A percentile compares a stretch with the other conserved stretches of the same genome.
phyloP scores from a whole-genome alignment of 768 basidiomycete species.

The Boletus speciosus region DNA sequence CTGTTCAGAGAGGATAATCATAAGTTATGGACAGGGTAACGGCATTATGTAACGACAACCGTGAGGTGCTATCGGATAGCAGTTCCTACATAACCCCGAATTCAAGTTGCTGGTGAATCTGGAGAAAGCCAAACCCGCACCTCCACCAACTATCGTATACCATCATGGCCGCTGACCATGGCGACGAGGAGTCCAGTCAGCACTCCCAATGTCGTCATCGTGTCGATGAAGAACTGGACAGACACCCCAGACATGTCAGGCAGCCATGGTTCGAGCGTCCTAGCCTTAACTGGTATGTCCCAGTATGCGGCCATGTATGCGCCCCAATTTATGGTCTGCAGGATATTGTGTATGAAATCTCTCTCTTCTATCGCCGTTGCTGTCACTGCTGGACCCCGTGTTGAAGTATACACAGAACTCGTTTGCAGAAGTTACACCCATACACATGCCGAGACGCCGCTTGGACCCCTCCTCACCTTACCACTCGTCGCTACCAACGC shows the following conservation, averaged over 20 bases:
- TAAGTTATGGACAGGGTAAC: too few species aligned
- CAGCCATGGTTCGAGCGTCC: background rate
- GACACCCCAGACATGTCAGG: background rate
- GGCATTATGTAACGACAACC: too few species aligned
- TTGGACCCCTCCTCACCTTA: background rate
- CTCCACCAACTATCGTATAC: background rate
- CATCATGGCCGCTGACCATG: background rate
- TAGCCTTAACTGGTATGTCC: background rate
- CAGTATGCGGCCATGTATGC: background rate
- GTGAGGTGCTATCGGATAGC: too few species aligned
- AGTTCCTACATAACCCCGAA: too few species aligned
- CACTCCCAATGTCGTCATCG: background rate
- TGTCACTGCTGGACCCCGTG: constrained; percentile 2
- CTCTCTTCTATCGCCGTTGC: background rate
- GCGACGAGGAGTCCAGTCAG: background rate
- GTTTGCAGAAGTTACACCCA: background rate
- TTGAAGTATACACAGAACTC: constrained; percentile 4
- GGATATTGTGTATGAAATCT: constrained; percentile 1
- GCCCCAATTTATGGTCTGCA: background rate
- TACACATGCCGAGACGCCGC: background rate
- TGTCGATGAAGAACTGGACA: background rate
- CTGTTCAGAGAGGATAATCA: too few species aligned
- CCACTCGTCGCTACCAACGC: background rate
- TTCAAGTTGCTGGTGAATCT: too few species aligned
- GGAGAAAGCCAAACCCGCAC: background rate